These are phyloP conservation scores for Galerina sulciceps DNA, from an alignment of 768 basidiomycete species.

Conservation along the genomic window DNA sequence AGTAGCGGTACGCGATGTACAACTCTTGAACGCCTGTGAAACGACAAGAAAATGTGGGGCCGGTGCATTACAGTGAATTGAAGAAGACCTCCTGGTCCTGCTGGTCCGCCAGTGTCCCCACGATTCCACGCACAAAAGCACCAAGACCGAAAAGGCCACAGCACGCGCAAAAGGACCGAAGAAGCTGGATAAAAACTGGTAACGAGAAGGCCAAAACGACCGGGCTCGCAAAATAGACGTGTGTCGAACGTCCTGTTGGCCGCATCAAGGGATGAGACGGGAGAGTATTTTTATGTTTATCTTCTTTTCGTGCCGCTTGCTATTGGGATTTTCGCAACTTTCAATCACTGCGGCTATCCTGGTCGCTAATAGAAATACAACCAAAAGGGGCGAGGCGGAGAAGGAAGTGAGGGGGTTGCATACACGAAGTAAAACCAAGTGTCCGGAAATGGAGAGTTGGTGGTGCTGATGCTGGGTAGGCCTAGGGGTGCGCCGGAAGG, in stretches of 20 bases:
- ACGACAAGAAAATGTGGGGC: not conserved
- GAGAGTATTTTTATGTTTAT: constrained; percentile 7
- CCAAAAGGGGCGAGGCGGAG: not conserved
- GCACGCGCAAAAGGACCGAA: too few species aligned
- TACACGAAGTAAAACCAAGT: too few species aligned
- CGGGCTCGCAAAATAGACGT: not conserved
- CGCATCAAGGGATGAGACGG: constrained; percentile 18
- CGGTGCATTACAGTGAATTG: not conserved
- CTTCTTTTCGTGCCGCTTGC: not conserved
- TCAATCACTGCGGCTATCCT: too few species aligned
- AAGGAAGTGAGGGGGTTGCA: not conserved
- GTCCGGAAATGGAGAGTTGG: not conserved
- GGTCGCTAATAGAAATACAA: too few species aligned
- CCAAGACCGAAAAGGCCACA: too few species aligned
- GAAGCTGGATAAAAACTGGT: too few species aligned
- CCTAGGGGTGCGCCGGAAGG: not conserved
- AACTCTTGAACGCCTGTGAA: not conserved
- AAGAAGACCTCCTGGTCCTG: too few species aligned
- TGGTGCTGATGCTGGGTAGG: not conserved
- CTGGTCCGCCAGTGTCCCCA: too few species aligned
- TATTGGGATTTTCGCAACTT: not conserved
- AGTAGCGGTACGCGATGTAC: not conserved
- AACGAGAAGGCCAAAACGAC: not conserved
- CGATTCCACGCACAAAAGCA: too few species aligned
- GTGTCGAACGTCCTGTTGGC: not conserved